phyloP scores from a whole-genome alignment of 345 rosid genomes.

The Anacardium occidentale region DNA sequence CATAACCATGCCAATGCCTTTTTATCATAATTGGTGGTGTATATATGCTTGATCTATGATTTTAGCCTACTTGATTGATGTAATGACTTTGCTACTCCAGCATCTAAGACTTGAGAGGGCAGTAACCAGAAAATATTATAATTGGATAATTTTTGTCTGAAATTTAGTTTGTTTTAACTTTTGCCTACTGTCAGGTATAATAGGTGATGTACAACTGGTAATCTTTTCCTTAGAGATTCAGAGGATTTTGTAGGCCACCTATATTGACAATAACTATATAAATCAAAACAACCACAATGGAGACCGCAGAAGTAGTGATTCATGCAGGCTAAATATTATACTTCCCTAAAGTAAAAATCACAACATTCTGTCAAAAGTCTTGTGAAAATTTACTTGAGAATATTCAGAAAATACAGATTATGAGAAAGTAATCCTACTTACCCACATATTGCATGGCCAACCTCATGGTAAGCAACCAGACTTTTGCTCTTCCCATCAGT shows the following conservation, averaged over 20 bases:
- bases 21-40: not conserved
- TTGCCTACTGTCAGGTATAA: not conserved
- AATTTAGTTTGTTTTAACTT: not conserved
- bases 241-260: not conserved
- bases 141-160: not conserved
- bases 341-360: not conserved
- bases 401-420: not conserved
- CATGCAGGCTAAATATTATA: not conserved
- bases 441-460: slow-evolving; percentile 97
- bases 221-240: not conserved
- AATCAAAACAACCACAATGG: not conserved
- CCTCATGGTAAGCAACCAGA: slow-evolving; percentile 96
- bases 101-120: not conserved
- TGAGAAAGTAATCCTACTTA: slow-evolving; percentile 37
- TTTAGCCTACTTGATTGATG: not conserved
- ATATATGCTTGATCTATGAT: not conserved
- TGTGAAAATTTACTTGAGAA: not conserved
- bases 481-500: slow-evolving; percentile 97
- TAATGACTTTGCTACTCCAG: not conserved
- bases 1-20: not conserved
- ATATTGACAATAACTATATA: not conserved
- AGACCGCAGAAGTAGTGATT: not conserved
- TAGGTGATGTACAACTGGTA: not conserved
- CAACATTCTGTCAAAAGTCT: not conserved
- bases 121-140: not conserved